Conservation (phyloP, 768 basidiomycete genomes). For the Amanita pallidorosea region DNA sequence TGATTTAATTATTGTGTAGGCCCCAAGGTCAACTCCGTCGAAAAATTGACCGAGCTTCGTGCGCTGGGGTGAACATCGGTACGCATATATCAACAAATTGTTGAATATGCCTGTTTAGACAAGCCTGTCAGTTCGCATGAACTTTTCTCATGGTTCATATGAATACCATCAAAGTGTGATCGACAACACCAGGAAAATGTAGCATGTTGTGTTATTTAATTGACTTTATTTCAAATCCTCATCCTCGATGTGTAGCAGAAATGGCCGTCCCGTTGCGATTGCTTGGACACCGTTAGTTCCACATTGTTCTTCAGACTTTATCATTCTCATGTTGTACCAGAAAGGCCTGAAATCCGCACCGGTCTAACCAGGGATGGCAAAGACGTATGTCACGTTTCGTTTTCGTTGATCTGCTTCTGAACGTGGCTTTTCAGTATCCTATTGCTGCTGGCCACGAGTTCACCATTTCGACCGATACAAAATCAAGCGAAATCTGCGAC, state of each 20-base stretch:
- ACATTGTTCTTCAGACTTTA: background rate
- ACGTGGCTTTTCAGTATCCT: conserved; percentile 42
- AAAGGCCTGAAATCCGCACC: conserved; percentile 99
- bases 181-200: conserved; percentile 90
- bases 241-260: conserved; percentile 33
- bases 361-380: conserved; percentile 79
- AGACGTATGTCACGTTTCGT: conserved; percentile 53
- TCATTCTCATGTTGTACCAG: conserved; percentile 25
- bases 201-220: conserved; percentile 34
- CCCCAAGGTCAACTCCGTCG: conserved; percentile 88
- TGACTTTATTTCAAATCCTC: background rate
- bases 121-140: conserved; percentile 84
- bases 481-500: conserved; percentile 70
- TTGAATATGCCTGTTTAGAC: conserved; percentile 5
- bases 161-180: conserved; percentile 99
- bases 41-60: conserved; percentile 76
- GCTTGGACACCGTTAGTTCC: conserved; percentile 84
- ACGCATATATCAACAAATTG: conserved; percentile 19
- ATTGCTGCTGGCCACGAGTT: conserved; percentile 93
- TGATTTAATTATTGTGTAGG: conserved; percentile 32
- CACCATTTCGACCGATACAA: conserved; percentile 74
- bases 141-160: conserved; percentile 98
- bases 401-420: conserved; percentile 2
- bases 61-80: conserved; percentile 98
- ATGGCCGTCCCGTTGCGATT: conserved; percentile 90